A percentile compares a stretch with the other conserved stretches of the same genome.
These are phyloP conservation scores for Narthecium ossifragum DNA, from an alignment of 106 monocot species.

Conservation along the genomic window DNA sequence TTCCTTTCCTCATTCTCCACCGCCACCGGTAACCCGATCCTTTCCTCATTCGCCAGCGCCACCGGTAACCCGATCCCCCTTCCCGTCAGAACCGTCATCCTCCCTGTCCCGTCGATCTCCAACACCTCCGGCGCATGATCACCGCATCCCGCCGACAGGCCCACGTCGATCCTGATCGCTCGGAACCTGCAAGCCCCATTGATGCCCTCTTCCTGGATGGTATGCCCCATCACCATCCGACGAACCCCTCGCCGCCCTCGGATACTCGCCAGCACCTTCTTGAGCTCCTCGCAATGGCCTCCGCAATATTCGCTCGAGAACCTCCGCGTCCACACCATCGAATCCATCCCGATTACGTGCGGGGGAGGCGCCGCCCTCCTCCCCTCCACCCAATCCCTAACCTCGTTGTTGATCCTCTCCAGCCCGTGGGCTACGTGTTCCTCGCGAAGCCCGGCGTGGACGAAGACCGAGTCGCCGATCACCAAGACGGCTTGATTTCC, in stretches of 20 bases:
- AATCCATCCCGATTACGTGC: conserved; percentile 44
- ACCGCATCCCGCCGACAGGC: conserved; percentile 47
- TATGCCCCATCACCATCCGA: conserved; percentile 98
- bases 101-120: conserved; percentile 51
- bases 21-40: too few species aligned
- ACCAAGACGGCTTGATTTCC: conserved; percentile 54
- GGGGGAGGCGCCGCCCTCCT: conserved; percentile 23
- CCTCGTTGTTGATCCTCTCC: conserved; percentile 78
- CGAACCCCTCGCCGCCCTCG: conserved; percentile 67
- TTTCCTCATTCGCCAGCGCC: too few species aligned
- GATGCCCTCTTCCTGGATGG: conserved; percentile 77
- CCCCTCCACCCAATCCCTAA: conserved; percentile 69
- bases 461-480: conserved; percentile 84
- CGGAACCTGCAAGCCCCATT: conserved; percentile 60
- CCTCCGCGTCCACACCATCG: conserved; percentile 75
- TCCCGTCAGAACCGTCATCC: conserved; percentile 42
- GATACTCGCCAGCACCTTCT: conserved; percentile 42
- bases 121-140: conserved; percentile 64
- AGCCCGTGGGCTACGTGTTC: conserved; percentile 64
- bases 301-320: conserved; percentile 68
- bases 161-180: conserved; percentile 72
- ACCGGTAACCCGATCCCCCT: conserved; percentile 12
- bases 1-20: conserved; percentile 16
- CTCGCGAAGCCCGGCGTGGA: conserved; percentile 73
- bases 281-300: conserved; percentile 64